Percentiles rank a stretch among this genome's conserved stretches.
Evolutionary conservation across 2,329 filamentous ascomycete genomes (phyloP).

Genomic region (Didymella pinodella): DNA sequence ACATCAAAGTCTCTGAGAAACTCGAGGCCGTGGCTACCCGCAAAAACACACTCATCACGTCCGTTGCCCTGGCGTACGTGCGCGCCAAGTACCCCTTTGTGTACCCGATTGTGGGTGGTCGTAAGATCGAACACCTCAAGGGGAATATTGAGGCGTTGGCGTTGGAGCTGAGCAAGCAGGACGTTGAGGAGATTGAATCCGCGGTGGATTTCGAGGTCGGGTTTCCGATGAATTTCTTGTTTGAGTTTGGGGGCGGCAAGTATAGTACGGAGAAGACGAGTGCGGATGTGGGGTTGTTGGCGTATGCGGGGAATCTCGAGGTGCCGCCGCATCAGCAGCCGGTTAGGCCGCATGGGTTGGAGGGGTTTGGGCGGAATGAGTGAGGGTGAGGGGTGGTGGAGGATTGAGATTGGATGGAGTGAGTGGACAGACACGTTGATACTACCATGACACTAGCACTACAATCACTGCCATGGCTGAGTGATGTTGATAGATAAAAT

Average conservation of each 20-base stretch:
- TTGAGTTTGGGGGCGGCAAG: slow-evolving; percentile 38
- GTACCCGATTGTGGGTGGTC: slow-evolving; percentile 76
- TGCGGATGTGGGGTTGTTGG: slow-evolving; percentile 39
- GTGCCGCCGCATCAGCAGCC: slow-evolving; percentile 32
- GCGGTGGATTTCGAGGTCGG: slow-evolving; percentile 63
- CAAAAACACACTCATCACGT: slow-evolving; percentile 67
- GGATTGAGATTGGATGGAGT: background rate
- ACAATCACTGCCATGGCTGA: too few species aligned
- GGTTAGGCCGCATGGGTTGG: slow-evolving; percentile 41
- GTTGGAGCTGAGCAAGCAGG: slow-evolving; percentile 59
- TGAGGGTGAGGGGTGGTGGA: background rate
- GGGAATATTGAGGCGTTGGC: slow-evolving; percentile 66
- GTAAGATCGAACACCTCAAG: slow-evolving; percentile 76
- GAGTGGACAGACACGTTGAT: too few species aligned
- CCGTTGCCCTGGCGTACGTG: slow-evolving; percentile 73
- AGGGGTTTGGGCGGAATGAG: slow-evolving; percentile 25
- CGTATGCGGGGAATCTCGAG: slow-evolving; percentile 40
- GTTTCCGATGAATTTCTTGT: slow-evolving; percentile 61
- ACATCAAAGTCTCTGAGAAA: slow-evolving; percentile 62
- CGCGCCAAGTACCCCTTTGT: slow-evolving; percentile 75
- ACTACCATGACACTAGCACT: too few species aligned
- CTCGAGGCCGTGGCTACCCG: slow-evolving; percentile 66
- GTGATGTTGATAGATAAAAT: too few species aligned
- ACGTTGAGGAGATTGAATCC: slow-evolving; percentile 64
- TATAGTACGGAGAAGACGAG: slow-evolving; percentile 42